These are phyloP conservation scores for Suhomyces ambrosiae DNA, from an alignment of 1,139 yeast species.

Conservation along the genomic window DNA sequence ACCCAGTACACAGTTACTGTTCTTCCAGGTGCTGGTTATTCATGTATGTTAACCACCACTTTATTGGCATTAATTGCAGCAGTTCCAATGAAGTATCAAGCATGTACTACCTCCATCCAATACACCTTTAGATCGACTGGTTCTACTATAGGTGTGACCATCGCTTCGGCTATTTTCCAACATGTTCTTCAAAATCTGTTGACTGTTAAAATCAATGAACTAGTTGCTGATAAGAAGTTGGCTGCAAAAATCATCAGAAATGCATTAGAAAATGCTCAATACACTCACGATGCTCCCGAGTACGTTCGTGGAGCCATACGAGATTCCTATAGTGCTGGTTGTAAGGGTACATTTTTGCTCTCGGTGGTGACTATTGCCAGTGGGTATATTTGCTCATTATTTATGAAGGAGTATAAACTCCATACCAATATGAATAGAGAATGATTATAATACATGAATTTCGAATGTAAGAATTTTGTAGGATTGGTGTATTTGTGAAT, in stretches of 20 bases:
- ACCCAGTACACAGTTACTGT: slow-evolving; percentile 22
- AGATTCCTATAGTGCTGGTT: slow-evolving; percentile 23
- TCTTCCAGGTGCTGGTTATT: slow-evolving; percentile 26
- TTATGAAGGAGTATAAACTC: slow-evolving; percentile 33
- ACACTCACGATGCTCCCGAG: slow-evolving; percentile 23
- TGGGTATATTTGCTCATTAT: slow-evolving; percentile 23
- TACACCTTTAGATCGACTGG: slow-evolving; percentile 32
- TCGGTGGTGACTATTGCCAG: slow-evolving; percentile 18
- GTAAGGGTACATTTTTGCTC: slow-evolving; percentile 24
- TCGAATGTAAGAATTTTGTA: too few relatives aligned
- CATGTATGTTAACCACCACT: slow-evolving; percentile 26
- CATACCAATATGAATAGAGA: slow-evolving; percentile 43
- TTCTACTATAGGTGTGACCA: slow-evolving; percentile 27
- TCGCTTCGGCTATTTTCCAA: slow-evolving; percentile 28
- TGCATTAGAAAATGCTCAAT: slow-evolving; percentile 24
- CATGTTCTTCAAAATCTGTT: slow-evolving; percentile 17
- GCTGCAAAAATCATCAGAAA: slow-evolving; percentile 21
- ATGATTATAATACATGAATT: too few relatives aligned
- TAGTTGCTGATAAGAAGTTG: slow-evolving; percentile 23
- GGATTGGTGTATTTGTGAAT: too few relatives aligned
- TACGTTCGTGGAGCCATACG: slow-evolving; percentile 21
- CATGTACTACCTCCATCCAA: slow-evolving; percentile 29
- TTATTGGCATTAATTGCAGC: slow-evolving; percentile 28
- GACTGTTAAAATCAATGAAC: slow-evolving; percentile 19
- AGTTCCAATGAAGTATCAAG: slow-evolving; percentile 26